phyloP scores from a whole-genome alignment of 805 yeast species.

The Yamadazyma endophytica region DNA sequence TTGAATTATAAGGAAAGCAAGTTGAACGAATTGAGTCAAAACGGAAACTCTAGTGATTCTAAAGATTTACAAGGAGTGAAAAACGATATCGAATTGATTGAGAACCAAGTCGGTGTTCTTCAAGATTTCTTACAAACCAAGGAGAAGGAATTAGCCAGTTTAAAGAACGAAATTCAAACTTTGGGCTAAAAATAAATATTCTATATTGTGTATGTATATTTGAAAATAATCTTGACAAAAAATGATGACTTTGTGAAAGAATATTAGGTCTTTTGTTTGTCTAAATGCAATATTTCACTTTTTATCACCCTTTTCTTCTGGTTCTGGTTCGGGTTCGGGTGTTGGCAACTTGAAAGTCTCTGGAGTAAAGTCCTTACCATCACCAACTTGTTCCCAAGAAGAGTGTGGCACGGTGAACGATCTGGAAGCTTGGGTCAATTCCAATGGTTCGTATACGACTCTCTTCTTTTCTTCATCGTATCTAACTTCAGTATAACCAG shows the following conservation, averaged over 20 bases:
- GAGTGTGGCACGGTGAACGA: constrained; percentile 84
- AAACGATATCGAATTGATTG: constrained; percentile 64
- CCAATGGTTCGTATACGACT: constrained; percentile 84
- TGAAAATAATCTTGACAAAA: too few relatives aligned
- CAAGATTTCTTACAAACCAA: constrained; percentile 64
- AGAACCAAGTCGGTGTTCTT: constrained; percentile 69
- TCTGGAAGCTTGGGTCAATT: constrained; percentile 89
- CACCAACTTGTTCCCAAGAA: constrained; percentile 90
- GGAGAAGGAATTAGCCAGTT: constrained; percentile 52
- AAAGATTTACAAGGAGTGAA: constrained; percentile 49
- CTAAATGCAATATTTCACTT: constrained; percentile 15
- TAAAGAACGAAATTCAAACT: constrained; percentile 40
- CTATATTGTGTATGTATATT: constrained; percentile 3
- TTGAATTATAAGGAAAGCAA: constrained; percentile 71
- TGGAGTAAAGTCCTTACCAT: constrained; percentile 78
- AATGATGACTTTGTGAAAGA: too few relatives aligned
- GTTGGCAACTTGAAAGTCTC: constrained; percentile 77
- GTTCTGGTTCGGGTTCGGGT: constrained; percentile 68
- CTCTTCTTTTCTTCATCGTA: constrained; percentile 90
- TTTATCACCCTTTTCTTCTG: constrained; percentile 32
- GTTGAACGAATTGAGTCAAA: constrained; percentile 23
- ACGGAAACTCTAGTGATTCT: constrained; percentile 9
- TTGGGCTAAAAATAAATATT: constrained; percentile 10
- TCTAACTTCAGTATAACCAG: constrained; percentile 86
- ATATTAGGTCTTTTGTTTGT: not conserved